phyloP scores from a whole-genome alignment of 345 rosid species.

The Heritiera fomes region DNA sequence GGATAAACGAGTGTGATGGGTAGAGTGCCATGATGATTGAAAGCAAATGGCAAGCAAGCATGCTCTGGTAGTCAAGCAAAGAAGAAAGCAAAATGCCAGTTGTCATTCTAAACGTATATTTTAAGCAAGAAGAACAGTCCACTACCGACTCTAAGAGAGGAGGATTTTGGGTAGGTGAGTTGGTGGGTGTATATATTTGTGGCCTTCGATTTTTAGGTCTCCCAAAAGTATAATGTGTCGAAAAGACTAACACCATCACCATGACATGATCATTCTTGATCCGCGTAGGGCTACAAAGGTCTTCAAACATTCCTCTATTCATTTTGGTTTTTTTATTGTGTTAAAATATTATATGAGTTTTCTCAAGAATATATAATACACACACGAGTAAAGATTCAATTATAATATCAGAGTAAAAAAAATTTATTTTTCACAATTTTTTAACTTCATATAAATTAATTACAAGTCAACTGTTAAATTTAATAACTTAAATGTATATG shows the following conservation, averaged over 20 bases:
- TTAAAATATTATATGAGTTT: not conserved
- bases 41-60: slow-evolving; percentile 16
- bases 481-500: too few relatives aligned
- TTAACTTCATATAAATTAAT: too few relatives aligned
- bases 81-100: slow-evolving; percentile 16
- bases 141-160: slow-evolving; percentile 2
- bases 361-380: too few relatives aligned
- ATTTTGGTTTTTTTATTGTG: not conserved
- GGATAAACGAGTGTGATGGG: not conserved
- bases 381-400: too few relatives aligned
- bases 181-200: slow-evolving; percentile 8
- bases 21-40: not conserved
- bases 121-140: slow-evolving; percentile 19
- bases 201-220: slow-evolving; percentile 16
- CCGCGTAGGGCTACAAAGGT: too few relatives aligned
- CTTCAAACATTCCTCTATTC: not conserved
- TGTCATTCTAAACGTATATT: slow-evolving; percentile 23
- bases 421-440: too few relatives aligned
- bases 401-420: too few relatives aligned
- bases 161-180: slow-evolving; percentile 11
- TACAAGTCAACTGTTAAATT: too few relatives aligned
- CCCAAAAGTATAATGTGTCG: not conserved
- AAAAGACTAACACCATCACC: slow-evolving; percentile 1
- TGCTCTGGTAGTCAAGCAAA: slow-evolving; percentile 1
- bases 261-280: not conserved